phyloP scores from a whole-genome alignment of 352 stramenopile species.

The Pythium sukuiense region DNA sequence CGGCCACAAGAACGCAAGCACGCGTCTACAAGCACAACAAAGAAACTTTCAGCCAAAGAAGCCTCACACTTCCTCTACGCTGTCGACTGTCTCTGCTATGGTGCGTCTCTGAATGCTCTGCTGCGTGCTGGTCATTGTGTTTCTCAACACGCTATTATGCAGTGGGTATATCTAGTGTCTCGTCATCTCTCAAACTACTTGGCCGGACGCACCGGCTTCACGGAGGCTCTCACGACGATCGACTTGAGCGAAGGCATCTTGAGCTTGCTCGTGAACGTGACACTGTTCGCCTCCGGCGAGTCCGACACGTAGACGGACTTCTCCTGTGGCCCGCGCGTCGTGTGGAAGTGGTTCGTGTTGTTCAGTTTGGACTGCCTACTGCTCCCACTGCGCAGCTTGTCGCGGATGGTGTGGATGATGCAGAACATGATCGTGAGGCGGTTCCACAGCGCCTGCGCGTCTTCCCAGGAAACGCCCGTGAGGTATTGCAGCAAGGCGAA shows the following conservation, averaged over 20 bases:
- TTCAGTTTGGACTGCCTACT: constrained; percentile 11
- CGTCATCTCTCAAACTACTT: too few relatives aligned
- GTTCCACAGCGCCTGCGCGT: constrained; percentile 21
- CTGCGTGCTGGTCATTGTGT: too few relatives aligned
- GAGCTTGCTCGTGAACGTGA: neutral
- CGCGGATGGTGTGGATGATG: constrained; percentile 11
- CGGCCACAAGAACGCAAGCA: too few relatives aligned
- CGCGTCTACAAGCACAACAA: too few relatives aligned
- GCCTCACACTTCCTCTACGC: too few relatives aligned
- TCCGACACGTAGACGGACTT: constrained; percentile 19
- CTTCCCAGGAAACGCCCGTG: constrained; percentile 19
- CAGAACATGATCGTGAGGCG: constrained; percentile 23
- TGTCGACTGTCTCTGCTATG: too few relatives aligned
- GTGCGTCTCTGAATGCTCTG: too few relatives aligned
- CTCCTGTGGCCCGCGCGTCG: constrained; percentile 13
- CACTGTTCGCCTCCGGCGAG: neutral
- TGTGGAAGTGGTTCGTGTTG: constrained; percentile 17
- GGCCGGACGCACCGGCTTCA: constrained; percentile 1
- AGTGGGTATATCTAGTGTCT: too few relatives aligned
- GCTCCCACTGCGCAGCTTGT: constrained; percentile 9
- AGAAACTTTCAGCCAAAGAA: too few relatives aligned
- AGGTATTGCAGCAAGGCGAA: constrained; percentile 23
- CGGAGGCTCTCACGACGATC: constrained; percentile 3
- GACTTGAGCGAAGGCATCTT: neutral
- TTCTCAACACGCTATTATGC: too few relatives aligned